These are phyloP conservation scores for Rosa lucieae DNA, from an alignment of 306 rosid genomes.

Conservation along the genomic window DNA sequence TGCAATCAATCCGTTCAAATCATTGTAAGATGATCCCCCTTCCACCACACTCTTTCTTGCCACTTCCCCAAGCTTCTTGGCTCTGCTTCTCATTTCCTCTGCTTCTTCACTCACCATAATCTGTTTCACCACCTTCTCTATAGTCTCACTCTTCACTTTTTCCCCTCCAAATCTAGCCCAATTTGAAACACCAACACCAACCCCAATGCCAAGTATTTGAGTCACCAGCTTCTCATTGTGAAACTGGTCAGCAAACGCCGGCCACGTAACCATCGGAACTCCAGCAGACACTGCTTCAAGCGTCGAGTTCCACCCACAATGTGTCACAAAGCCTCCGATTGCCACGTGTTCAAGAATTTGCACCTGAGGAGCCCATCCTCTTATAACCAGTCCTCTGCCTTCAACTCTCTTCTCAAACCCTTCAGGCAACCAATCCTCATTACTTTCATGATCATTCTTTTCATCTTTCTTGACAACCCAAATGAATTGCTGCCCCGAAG, in stretches of 20 bases:
- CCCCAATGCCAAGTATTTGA: slow-evolving; percentile 25
- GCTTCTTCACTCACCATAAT: slow-evolving; percentile 36
- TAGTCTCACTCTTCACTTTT: slow-evolving; percentile 15
- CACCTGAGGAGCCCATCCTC: slow-evolving; percentile 47
- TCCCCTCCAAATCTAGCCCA: slow-evolving; percentile 23
- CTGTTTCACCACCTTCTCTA: slow-evolving; percentile 29
- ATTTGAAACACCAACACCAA: slow-evolving; percentile 25
- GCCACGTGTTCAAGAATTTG: slow-evolving; percentile 31
- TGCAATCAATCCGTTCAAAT: too few species aligned
- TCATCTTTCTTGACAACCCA: slow-evolving; percentile 40
- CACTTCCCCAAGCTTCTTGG: slow-evolving; percentile 17
- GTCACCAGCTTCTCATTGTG: slow-evolving; percentile 38
- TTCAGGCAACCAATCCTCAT: slow-evolving; percentile 33
- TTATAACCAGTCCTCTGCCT: slow-evolving; percentile 36
- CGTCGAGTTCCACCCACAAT: slow-evolving; percentile 43
- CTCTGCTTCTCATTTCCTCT: slow-evolving; percentile 32
- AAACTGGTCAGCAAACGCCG: slow-evolving; percentile 30
- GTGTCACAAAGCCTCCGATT: slow-evolving; percentile 40
- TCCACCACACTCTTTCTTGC: slow-evolving; percentile 26
- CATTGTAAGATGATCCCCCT: slow-evolving; percentile 28
- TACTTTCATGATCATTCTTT: slow-evolving; percentile 6
- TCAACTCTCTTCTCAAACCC: slow-evolving; percentile 34
- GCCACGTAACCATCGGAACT: slow-evolving; percentile 36
- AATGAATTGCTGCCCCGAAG: slow-evolving; percentile 29
- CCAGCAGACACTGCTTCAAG: slow-evolving; percentile 31